Evolutionary conservation across 2,329 filamentous ascomycete genomes (phyloP).

Genomic region (Diplocarpon rosae): DNA sequence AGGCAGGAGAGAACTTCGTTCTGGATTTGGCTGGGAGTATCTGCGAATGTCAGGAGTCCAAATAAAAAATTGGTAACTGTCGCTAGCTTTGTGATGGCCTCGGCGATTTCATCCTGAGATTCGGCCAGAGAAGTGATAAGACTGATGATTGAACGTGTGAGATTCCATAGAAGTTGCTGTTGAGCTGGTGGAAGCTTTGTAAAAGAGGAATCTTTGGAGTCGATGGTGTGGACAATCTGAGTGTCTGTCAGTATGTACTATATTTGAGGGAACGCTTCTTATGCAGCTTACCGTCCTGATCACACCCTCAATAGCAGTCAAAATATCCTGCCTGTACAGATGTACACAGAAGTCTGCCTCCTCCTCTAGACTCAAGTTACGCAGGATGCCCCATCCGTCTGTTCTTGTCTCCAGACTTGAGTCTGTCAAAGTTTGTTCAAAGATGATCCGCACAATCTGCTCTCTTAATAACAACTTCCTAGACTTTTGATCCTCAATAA

Average conservation of each 20-base stretch:
- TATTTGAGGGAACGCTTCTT: not conserved
- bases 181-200: slow-evolving; percentile 41
- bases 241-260: slow-evolving; percentile 5
- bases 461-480: slow-evolving; percentile 56
- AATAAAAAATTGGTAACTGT: slow-evolving; percentile 44
- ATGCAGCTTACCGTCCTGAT: slow-evolving; percentile 36
- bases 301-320: slow-evolving; percentile 49
- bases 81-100: slow-evolving; percentile 39
- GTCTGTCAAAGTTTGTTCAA: slow-evolving; percentile 55
- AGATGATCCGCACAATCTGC: slow-evolving; percentile 51
- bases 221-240: slow-evolving; percentile 24
- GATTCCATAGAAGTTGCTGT: slow-evolving; percentile 41
- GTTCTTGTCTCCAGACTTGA: slow-evolving; percentile 50
- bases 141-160: slow-evolving; percentile 41
- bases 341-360: slow-evolving; percentile 57
- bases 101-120: slow-evolving; percentile 48
- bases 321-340: slow-evolving; percentile 48
- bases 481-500: slow-evolving; percentile 49
- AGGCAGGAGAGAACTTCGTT: slow-evolving; percentile 44
- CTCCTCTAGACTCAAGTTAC: slow-evolving; percentile 50
- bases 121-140: slow-evolving; percentile 45
- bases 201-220: slow-evolving; percentile 32
- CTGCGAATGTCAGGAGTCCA: slow-evolving; percentile 34
- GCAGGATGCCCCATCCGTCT: slow-evolving; percentile 57
- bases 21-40: slow-evolving; percentile 29